Evolutionary conservation across 2,329 filamentous ascomycete species (phyloP), one percentile per base, ranked within the genome.

Genomic region (Onygenales sp.): DNA sequence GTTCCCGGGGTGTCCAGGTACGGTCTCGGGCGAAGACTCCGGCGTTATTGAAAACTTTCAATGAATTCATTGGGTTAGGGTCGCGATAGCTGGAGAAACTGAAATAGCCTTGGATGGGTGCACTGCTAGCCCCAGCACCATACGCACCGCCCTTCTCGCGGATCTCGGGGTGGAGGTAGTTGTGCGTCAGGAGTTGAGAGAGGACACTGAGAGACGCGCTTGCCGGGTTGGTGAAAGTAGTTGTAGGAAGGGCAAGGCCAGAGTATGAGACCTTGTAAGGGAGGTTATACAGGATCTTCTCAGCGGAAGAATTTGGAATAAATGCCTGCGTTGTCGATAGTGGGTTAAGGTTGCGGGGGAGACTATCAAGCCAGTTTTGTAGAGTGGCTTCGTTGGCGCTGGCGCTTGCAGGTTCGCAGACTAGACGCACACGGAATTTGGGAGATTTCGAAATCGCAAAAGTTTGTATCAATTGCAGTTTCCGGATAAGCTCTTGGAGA

Each of bases 231-330:
- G 83, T 85, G 70, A 96, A 98, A 0, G 91, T 87, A 0, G 87
- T 86, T 0, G 92, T 95, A 6, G 87, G 84, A 11, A 95, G 72
- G 14, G 89, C 86, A 44, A 93, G 78, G 13, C 85, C 87, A 7
- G 92, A 89, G 66, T 97, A 97, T 67, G 95, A 96, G 36, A 98
- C 93, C 71, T 98, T 93, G 71, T 95, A 98, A 0, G 93, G 93
- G 14, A 98, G 78, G 27, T 92, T 86, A 72, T 95, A 97, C 72
- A 97, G 94, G 0, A 89, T 85, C 68, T 90, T 93, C 59, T 69
- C 65, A 51, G 75, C 72, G 8, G 70, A 71, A 38, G 69, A 68
- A 48, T 67, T 66, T 58, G 66, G 57, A 54, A 62, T 51, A 9
- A 44, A 50, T 32, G 33, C 51, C 5, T 43, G 14, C 5, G 32